Conservation (phyloP, 164 flowering plant genomes). For the Brasenia schreberi region DNA sequence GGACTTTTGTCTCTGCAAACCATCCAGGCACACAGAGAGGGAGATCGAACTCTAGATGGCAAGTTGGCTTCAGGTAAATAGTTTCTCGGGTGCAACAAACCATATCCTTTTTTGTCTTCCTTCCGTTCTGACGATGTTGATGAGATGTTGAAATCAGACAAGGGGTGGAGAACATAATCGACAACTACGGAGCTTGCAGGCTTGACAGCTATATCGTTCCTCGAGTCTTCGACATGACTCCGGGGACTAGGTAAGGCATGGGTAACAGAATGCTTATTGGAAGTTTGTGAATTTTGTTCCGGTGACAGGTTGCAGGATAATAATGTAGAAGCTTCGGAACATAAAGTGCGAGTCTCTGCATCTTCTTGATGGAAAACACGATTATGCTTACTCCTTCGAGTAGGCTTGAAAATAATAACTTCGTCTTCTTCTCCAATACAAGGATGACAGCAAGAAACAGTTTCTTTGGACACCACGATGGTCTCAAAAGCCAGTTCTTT, state of each 20-base stretch:
- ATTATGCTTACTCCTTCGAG: constrained; percentile 29
- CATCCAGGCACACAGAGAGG: constrained; percentile 76
- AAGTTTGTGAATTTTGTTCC: no score
- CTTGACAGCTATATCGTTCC: constrained; percentile 14
- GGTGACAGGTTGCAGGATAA: constrained; percentile 1
- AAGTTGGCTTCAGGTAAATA: background rate
- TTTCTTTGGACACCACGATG: background rate
- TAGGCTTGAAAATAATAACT: constrained; percentile 81
- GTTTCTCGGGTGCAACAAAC: background rate
- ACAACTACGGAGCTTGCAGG: constrained; percentile 17
- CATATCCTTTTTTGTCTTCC: constrained; percentile 5
- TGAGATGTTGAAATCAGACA: constrained; percentile 15
- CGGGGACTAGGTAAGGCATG: background rate
- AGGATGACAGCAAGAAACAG: constrained; percentile 9
- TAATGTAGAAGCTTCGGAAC: constrained; percentile 9
- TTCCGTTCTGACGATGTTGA: background rate
- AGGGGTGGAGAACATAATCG: constrained; percentile 13
- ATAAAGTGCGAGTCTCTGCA: constrained; percentile 10
- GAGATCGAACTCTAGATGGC: constrained; percentile 21
- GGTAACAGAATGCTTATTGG: background rate
- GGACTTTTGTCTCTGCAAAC: constrained; percentile 23
- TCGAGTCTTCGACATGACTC: constrained; percentile 5
- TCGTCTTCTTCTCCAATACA: constrained; percentile 57
- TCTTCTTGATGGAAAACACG: constrained; percentile 37
- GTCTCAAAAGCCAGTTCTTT: background rate